These are phyloP conservation scores for Ophiosphaerella herpotricha DNA, from an alignment of 2,329 filamentous ascomycete species.

Conservation along the genomic window DNA sequence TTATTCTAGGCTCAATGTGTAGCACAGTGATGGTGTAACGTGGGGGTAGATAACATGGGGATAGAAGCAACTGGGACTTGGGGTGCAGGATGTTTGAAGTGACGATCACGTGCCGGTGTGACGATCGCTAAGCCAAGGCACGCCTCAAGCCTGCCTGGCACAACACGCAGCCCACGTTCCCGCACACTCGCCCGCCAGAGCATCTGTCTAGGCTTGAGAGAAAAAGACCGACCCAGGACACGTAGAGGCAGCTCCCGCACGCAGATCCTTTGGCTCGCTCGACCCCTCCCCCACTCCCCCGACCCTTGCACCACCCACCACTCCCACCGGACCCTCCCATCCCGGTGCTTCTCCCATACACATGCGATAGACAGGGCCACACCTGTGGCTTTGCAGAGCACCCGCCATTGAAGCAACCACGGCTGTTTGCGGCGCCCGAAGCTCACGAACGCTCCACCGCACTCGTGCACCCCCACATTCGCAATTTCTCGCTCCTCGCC, in stretches of 20 bases:
- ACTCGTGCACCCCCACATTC: constrained; percentile 29
- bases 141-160: constrained; percentile 17
- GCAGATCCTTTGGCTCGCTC: constrained; percentile 14
- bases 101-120: constrained; percentile 16
- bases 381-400: constrained; percentile 16
- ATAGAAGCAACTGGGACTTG: not conserved
- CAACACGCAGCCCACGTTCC: constrained; percentile 12
- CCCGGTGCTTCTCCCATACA: constrained; percentile 6
- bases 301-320: constrained; percentile 11
- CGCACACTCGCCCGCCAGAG: constrained; percentile 5
- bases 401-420: not conserved
- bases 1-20: constrained; percentile 54
- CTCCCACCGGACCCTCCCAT: constrained; percentile 9
- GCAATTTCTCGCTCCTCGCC: constrained; percentile 36
- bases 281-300: constrained; percentile 17
- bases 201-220: not conserved
- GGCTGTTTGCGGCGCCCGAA: no score
- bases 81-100: not conserved
- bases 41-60: not conserved
- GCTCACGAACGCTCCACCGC: not conserved
- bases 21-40: not conserved
- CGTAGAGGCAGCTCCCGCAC: not conserved
- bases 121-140: constrained; percentile 22
- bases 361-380: constrained; percentile 25
- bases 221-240: not conserved